Evolutionary conservation across 2,329 filamentous ascomycete species (phyloP).

Genomic region (Hypoxylon sp.): DNA sequence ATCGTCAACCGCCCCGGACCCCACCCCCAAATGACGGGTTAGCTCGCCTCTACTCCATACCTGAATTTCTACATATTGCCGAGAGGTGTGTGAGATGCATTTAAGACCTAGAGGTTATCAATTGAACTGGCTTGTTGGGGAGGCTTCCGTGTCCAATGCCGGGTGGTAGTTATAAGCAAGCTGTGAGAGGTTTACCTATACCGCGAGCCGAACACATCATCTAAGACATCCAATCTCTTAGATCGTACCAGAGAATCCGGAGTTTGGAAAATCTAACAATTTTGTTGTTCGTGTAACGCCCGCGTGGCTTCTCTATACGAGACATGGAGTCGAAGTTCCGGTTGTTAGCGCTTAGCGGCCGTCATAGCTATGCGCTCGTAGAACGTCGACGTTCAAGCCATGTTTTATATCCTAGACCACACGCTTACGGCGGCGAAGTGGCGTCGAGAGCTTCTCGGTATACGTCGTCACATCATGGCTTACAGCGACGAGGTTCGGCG

Average conservation of each 20-base stretch:
- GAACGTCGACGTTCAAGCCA: background rate
- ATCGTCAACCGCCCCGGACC: constrained; percentile 19
- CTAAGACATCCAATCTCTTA: background rate
- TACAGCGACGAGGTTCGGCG: constrained; percentile 38
- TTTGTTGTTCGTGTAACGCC: background rate
- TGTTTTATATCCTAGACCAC: background rate
- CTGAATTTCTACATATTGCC: background rate
- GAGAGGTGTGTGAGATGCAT: background rate
- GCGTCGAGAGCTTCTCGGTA: background rate
- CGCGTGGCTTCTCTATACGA: background rate
- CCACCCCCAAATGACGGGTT: constrained; percentile 13
- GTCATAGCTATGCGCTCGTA: constrained; percentile 4
- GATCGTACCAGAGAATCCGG: background rate
- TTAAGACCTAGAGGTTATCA: background rate
- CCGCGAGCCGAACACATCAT: background rate
- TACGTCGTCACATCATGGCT: background rate
- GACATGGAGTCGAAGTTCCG: constrained; percentile 19
- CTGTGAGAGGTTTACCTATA: background rate
- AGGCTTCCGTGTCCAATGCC: background rate
- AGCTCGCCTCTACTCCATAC: background rate
- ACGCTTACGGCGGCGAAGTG: background rate
- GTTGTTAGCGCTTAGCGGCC: background rate
- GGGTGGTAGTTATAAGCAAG: background rate
- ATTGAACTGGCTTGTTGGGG: background rate
- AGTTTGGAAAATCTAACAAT: background rate